Evolutionary conservation across 495 filamentous ascomycete species (phyloP).

Genomic region (Friedmanniomyces endolithicus): DNA sequence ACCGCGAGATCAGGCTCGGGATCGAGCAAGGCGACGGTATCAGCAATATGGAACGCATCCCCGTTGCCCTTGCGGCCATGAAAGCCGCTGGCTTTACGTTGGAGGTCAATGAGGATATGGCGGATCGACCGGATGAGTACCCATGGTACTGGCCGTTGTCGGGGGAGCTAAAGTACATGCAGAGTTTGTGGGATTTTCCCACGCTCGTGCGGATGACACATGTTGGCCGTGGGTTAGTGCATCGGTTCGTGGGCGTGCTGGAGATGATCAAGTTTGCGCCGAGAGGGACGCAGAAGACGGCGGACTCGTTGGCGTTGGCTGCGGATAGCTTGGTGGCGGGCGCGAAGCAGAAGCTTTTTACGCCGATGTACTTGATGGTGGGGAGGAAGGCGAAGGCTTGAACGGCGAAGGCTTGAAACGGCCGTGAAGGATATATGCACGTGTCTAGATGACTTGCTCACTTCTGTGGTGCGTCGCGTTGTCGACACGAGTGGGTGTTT

Average conservation of each 20-base stretch:
- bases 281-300: constrained; percentile 84
- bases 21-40: constrained; percentile 97
- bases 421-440: no score
- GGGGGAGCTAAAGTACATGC: constrained; percentile 70
- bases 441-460: no score
- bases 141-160: constrained; percentile 96
- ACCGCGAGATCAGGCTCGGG: constrained; percentile 82
- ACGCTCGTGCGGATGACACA: constrained; percentile 87
- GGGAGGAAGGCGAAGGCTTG: constrained; percentile 59
- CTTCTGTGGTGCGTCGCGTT: no score
- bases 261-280: constrained; percentile 70
- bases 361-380: constrained; percentile 98
- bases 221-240: constrained; percentile 60
- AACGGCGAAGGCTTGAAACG: no score
- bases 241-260: constrained; percentile 66
- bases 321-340: constrained; percentile 84
- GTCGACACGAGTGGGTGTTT: no score
- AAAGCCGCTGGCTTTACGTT: constrained; percentile 81
- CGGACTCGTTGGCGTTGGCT: constrained; percentile 70
- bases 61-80: constrained; percentile 73
- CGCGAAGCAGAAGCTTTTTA: constrained; percentile 87
- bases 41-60: constrained; percentile 92
- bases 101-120: constrained; percentile 78
- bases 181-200: constrained; percentile 63
- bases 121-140: constrained; percentile 59